Percentiles rank a stretch among this genome's conserved stretches.
Evolutionary conservation across 768 basidiomycete species (phyloP).

Genomic region (Lactarius indigo): DNA sequence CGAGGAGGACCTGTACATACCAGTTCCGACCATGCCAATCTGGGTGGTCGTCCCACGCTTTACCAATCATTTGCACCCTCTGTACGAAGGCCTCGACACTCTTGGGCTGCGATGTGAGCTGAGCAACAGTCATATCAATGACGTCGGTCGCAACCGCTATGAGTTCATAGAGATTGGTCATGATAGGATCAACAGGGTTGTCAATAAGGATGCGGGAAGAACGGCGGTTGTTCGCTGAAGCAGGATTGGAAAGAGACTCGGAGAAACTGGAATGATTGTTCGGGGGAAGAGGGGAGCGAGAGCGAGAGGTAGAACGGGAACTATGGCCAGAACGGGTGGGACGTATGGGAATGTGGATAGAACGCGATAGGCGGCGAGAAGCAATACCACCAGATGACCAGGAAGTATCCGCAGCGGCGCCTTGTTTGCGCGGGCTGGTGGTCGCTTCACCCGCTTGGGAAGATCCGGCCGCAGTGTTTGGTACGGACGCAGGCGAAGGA

Average conservation of each 20-base stretch:
- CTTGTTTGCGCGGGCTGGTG: conserved; percentile 60
- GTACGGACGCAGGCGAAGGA: conserved; percentile 51
- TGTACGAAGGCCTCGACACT: conserved; percentile 83
- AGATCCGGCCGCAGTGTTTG: conserved; percentile 47
- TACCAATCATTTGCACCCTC: conserved; percentile 86
- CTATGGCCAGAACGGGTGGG: conserved; percentile 71
- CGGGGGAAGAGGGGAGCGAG: conserved; percentile 86
- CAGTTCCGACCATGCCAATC: conserved; percentile 98
- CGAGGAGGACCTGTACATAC: conserved; percentile 96
- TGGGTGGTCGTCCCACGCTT: conserved; percentile 95
- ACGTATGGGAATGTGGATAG: conserved; percentile 70
- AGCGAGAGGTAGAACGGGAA: conserved; percentile 93
- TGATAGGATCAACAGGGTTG: conserved; percentile 85
- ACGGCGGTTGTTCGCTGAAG: conserved; percentile 51
- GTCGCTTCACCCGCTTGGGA: conserved; percentile 41
- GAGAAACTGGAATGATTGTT: conserved; percentile 64
- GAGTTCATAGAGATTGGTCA: conserved; percentile 86
- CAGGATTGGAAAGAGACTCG: conserved; percentile 37
- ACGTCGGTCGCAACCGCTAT: conserved; percentile 93
- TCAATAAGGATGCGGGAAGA: conserved; percentile 81
- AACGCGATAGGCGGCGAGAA: conserved; percentile 80
- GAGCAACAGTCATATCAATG: conserved; percentile 80
- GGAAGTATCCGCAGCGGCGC: conserved; percentile 32
- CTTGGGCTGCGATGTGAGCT: conserved; percentile 84
- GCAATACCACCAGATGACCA: conserved; percentile 37